phyloP scores from a whole-genome alignment of 371 early-diverging fungal genomes.

The Chytridium lagenaria region DNA sequence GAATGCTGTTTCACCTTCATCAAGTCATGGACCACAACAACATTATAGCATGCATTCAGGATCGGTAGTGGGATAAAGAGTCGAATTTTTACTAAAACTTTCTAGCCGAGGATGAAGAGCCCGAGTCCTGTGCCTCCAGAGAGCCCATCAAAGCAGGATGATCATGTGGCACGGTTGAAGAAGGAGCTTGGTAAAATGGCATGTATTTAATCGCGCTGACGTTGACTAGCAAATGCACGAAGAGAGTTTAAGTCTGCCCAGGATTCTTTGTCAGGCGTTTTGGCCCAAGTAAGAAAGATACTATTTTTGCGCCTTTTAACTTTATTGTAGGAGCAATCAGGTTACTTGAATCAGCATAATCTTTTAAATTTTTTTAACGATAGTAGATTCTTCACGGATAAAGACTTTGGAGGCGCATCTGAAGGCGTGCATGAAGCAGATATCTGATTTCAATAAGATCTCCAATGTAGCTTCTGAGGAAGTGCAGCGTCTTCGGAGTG shows the following conservation, averaged over 20 bases:
- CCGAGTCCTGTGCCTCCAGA: no score
- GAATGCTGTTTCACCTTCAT: no score
- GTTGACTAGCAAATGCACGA: background rate
- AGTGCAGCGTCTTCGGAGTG: slow-evolving; percentile 18
- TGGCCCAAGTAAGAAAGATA: background rate
- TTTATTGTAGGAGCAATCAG: background rate
- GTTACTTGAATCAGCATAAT: background rate
- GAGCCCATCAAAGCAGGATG: no score
- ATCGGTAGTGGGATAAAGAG: no score
- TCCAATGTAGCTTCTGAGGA: slow-evolving; percentile 27
- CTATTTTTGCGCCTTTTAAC: background rate
- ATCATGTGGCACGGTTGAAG: background rate
- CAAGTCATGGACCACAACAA: no score
- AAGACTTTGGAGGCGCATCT: slow-evolving; percentile 4
- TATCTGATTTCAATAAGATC: slow-evolving; percentile 27
- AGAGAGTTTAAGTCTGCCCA: slow-evolving; percentile 2
- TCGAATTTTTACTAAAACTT: no score
- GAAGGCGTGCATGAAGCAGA: slow-evolving; percentile 21
- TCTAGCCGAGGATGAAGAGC: no score
- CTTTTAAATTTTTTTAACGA: background rate
- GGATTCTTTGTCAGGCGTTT: background rate
- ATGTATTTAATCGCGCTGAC: no score
- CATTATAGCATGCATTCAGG: no score
- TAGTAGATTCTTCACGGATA: background rate
- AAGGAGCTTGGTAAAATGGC: background rate